A percentile compares a stretch with the other conserved stretches of the same genome.
Conservation (phyloP, 2,329 filamentous ascomycete species). For the Fusarium mangiferae region DNA sequence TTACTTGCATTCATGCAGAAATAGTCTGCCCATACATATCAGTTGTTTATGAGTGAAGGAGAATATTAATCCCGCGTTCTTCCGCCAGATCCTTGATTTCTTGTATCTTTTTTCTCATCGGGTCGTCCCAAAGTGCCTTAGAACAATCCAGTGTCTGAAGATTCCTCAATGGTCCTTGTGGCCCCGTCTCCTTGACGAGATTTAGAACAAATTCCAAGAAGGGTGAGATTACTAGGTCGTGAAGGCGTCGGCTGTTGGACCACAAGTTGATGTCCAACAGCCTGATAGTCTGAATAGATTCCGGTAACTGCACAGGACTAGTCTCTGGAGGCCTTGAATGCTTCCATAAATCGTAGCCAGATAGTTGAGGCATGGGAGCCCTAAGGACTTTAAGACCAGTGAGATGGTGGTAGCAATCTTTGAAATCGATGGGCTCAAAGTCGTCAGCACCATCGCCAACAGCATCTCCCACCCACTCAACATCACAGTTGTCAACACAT, state of each 20-base stretch:
- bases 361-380: neutral
- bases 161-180: neutral
- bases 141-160: neutral
- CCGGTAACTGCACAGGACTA: neutral
- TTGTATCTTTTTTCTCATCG: neutral
- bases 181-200: neutral
- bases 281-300: neutral
- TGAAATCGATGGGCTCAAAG: neutral
- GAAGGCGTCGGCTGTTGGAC: neutral
- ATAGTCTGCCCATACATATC: neutral
- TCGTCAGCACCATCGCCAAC: neutral
- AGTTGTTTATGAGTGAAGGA: fast-evolving
- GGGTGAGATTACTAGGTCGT: too few relatives aligned
- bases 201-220: neutral
- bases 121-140: neutral
- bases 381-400: neutral
- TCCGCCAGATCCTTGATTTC: neutral
- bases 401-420: neutral
- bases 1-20: fast-evolving
- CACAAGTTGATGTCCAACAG: neutral
- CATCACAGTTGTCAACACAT: neutral
- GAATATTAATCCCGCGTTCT: neutral
- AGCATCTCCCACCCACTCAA: neutral
- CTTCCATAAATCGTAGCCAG: fast-evolving
- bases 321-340: neutral